These are phyloP conservation scores for Sequoiadendron giganteum DNA, from an alignment of 75 land plant genomes.

Conservation along the genomic window DNA sequence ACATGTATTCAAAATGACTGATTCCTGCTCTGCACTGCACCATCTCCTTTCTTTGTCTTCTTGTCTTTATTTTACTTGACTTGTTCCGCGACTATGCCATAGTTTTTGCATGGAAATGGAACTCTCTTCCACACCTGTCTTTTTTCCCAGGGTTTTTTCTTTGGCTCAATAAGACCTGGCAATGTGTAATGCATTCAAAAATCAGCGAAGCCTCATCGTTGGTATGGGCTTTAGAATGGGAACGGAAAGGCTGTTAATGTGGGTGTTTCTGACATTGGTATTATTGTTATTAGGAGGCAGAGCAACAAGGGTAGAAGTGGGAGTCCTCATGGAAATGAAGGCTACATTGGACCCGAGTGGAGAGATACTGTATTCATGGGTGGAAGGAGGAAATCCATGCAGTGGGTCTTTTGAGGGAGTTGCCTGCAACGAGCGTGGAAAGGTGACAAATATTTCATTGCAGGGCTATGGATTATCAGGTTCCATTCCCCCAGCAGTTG, in stretches of 20 bases:
- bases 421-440: conserved; percentile 63
- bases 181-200: neutral
- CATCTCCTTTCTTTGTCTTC: neutral
- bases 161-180: neutral
- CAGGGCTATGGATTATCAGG: conserved; percentile 78
- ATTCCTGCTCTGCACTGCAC: neutral
- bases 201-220: neutral
- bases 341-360: conserved; percentile 65
- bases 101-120: neutral
- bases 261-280: neutral
- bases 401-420: conserved; percentile 68
- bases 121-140: neutral
- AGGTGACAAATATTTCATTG: conserved; percentile 76
- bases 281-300: neutral
- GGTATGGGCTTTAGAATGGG: neutral
- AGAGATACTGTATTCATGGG: conserved; percentile 60
- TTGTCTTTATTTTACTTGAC: neutral
- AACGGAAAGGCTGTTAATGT: neutral
- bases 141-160: neutral
- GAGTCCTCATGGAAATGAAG: conserved; percentile 71
- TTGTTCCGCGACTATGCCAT: neutral
- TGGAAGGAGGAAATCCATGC: conserved; percentile 54
- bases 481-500: conserved; percentile 49
- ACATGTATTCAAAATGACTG: neutral
- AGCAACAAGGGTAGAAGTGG: conserved; percentile 48